A percentile compares a stretch with the other conserved stretches of the same genome.
phyloP scores from a whole-genome alignment of 306 rosid species.

The Cucumis melo region DNA sequence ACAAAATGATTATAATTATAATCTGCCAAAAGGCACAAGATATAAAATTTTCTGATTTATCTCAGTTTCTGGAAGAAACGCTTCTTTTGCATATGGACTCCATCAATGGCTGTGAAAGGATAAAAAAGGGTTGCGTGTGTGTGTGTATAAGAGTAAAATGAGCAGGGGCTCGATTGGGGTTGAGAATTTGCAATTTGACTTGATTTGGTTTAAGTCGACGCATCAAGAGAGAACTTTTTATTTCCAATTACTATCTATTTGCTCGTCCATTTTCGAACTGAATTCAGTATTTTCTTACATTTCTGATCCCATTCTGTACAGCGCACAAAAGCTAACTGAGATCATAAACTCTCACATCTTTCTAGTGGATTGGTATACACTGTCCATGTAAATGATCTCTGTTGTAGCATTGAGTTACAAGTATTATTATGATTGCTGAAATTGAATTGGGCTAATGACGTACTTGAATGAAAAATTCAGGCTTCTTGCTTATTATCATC shows the following conservation, averaged over 20 bases:
- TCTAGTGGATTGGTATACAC: slow-evolving; percentile 2
- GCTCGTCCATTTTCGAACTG: background rate
- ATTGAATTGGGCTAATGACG: background rate
- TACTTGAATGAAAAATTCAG: background rate
- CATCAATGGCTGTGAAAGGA: background rate
- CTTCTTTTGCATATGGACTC: background rate
- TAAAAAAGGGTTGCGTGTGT: too few relatives aligned
- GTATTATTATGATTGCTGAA: slow-evolving; percentile 1
- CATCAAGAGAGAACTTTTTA: background rate
- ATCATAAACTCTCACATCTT: background rate
- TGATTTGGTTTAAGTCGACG: background rate
- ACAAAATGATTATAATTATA: background rate
- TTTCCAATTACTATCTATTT: background rate
- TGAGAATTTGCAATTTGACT: background rate
- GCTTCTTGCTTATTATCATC: slow-evolving; percentile 36
- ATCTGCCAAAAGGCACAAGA: background rate
- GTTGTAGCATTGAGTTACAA: background rate
- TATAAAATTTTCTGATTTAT: background rate
- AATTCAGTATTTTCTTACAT: background rate
- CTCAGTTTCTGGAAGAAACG: background rate
- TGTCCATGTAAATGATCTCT: background rate
- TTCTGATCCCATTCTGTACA: background rate
- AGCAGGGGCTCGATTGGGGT: background rate
- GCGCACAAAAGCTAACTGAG: background rate
- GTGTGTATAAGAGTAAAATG: background rate